phyloP scores from a whole-genome alignment of 23 red algal genomes.

The Agarophyton chilense region DNA sequence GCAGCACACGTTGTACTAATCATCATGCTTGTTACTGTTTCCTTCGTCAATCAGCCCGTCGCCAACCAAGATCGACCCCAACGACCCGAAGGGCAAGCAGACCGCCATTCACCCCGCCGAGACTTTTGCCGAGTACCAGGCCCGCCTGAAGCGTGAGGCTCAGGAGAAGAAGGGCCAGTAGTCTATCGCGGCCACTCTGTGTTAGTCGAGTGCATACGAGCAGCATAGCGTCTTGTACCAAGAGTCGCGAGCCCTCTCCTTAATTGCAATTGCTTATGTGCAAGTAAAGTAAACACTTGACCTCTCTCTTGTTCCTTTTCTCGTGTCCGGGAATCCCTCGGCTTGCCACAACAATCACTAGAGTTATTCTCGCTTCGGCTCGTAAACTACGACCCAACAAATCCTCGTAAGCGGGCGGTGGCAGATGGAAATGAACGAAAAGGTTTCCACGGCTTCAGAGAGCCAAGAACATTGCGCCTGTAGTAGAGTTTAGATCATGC shows the following conservation, averaged over 20 bases:
- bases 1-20: not conserved
- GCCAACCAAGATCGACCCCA: conserved; percentile 58
- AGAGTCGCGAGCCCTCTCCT: not conserved
- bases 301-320: not conserved
- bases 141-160: conserved; percentile 55
- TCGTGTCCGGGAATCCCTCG: no score
- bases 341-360: no score
- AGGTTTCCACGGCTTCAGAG: no score
- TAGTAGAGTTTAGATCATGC: not conserved
- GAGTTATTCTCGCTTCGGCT: no score
- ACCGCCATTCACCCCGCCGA: conserved; percentile 76
- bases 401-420: no score
- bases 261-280: not conserved
- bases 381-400: no score
- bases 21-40: not conserved
- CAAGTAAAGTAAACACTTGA: conserved; percentile 10
- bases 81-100: conserved; percentile 74
- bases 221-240: no score
- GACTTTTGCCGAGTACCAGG: conserved; percentile 76
- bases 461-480: no score
- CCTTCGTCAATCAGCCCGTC: conserved; percentile 8
- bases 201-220: not conserved
- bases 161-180: conserved; percentile 30
- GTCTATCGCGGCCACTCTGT: not conserved
- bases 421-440: no score